These are phyloP conservation scores for Trichosporon faecale DNA, from an alignment of 1,284 basidiomycete species.

Conservation along the genomic window DNA sequence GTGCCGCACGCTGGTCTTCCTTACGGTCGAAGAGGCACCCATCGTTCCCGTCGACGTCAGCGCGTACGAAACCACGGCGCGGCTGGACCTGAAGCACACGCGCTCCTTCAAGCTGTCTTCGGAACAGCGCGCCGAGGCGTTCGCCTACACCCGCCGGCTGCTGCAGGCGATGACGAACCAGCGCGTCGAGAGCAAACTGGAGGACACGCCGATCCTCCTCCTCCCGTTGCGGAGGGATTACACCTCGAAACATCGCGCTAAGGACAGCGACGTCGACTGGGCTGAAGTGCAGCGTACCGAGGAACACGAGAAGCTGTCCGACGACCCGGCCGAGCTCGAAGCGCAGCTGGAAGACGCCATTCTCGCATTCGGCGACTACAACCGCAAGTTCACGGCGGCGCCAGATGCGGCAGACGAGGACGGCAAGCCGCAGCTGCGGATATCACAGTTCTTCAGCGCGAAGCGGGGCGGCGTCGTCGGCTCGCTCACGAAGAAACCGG, in stretches of 20 bases:
- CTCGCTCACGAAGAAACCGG: background rate
- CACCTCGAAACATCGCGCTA: background rate
- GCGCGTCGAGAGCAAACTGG: conserved; percentile 23
- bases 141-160: conserved; percentile 31
- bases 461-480: conserved; percentile 29
- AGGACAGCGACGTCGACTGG: conserved; percentile 36
- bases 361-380: conserved; percentile 16
- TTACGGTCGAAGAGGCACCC: background rate
- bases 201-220: conserved; percentile 30
- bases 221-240: conserved; percentile 26
- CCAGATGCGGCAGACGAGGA: conserved; percentile 23
- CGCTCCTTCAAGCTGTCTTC: background rate
- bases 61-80: background rate
- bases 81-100: background rate
- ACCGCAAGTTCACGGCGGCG: conserved; percentile 1
- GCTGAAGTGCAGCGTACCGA: conserved; percentile 28
- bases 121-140: conserved; percentile 23
- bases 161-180: conserved; percentile 36
- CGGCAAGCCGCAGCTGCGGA: background rate
- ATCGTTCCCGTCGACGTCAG: background rate
- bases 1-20: conserved; percentile 12
- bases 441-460: background rate
- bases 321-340: conserved; percentile 18
- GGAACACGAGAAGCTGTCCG: conserved; percentile 11
- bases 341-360: conserved; percentile 30